These are phyloP conservation scores for Hortaea werneckii DNA, from an alignment of 2,329 filamentous ascomycete genomes.

Conservation along the genomic window DNA sequence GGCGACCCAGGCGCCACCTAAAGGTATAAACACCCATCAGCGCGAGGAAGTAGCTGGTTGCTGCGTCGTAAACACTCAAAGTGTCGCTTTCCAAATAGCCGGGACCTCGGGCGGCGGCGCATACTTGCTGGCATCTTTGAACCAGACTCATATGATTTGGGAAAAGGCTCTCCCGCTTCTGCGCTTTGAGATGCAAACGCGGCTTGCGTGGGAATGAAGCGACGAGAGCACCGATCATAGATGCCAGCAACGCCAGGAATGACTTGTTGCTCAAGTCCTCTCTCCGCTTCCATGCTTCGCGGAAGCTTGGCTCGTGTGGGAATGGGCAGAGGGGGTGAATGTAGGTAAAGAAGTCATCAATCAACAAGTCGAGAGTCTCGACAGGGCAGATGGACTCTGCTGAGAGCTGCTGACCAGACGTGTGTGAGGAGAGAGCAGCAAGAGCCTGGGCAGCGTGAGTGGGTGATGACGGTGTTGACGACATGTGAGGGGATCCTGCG, in stretches of 20 bases:
- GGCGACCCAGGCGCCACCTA: slow-evolving; percentile 54
- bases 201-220: slow-evolving; percentile 67
- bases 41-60: slow-evolving; percentile 66
- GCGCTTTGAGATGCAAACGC: slow-evolving; percentile 56
- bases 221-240: slow-evolving; percentile 65
- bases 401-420: slow-evolving; percentile 36
- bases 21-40: slow-evolving; percentile 58
- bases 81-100: slow-evolving; percentile 44
- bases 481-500: slow-evolving; percentile 29
- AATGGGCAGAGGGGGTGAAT: slow-evolving; percentile 69
- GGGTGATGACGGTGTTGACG: slow-evolving; percentile 39
- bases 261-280: slow-evolving; percentile 56
- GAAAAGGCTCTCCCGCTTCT: slow-evolving; percentile 55
- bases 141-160: slow-evolving; percentile 60
- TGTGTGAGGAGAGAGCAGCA: slow-evolving; percentile 38
- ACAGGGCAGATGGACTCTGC: slow-evolving; percentile 63
- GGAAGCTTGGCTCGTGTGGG: slow-evolving; percentile 68
- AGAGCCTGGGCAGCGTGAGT: slow-evolving; percentile 45
- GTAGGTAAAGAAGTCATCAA: slow-evolving; percentile 77
- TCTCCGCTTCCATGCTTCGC: slow-evolving; percentile 55
- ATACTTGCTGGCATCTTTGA: slow-evolving; percentile 59
- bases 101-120: slow-evolving; percentile 55
- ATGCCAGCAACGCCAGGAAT: slow-evolving; percentile 61
- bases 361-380: slow-evolving; percentile 55
- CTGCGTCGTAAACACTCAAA: slow-evolving; percentile 52